phyloP scores from a whole-genome alignment of 352 stramenopile genomes.

The Globisporangium viniferum region DNA sequence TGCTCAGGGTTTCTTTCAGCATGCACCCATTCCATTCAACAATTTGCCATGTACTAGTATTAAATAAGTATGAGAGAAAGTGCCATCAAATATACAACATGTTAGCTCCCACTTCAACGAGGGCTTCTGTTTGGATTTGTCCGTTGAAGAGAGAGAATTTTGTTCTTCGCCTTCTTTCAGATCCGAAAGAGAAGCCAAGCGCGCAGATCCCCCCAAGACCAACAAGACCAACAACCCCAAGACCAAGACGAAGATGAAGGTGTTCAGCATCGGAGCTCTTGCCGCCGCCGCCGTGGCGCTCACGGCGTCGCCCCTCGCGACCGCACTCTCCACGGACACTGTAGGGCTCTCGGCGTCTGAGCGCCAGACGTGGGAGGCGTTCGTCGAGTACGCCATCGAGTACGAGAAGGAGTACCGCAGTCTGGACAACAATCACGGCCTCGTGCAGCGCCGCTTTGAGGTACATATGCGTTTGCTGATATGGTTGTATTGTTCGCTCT shows the following conservation, averaged over 20 bases:
- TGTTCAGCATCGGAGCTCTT: conserved; percentile 5
- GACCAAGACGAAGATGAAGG: conserved; percentile 9
- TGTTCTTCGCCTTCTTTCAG: background rate
- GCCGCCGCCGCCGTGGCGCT: background rate
- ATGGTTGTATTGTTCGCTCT: background rate
- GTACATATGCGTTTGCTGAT: conserved; percentile 5
- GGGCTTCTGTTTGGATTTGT: background rate
- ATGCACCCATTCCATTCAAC: background rate
- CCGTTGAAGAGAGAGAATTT: conserved; percentile 5
- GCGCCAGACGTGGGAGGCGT: conserved; percentile 38
- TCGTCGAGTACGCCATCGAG: conserved; percentile 57
- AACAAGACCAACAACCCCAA: background rate
- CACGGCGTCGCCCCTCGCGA: conserved; percentile 6
- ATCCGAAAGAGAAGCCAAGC: conserved; percentile 9
- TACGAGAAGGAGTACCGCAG: conserved; percentile 47
- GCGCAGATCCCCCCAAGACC: background rate
- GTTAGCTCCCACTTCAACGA: background rate
- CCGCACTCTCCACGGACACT: conserved; percentile 9
- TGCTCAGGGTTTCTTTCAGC: background rate
- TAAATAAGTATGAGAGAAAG: background rate
- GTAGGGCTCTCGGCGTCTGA: conserved; percentile 14
- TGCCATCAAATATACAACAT: background rate
- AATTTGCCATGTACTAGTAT: background rate
- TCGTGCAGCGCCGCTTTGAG: conserved; percentile 40
- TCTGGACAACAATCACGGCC: conserved; percentile 30